Percentiles rank a stretch among this genome's conserved stretches.
These are phyloP conservation scores for Tubosaeta sp. DNA, from an alignment of 768 basidiomycete genomes.

Conservation along the genomic window DNA sequence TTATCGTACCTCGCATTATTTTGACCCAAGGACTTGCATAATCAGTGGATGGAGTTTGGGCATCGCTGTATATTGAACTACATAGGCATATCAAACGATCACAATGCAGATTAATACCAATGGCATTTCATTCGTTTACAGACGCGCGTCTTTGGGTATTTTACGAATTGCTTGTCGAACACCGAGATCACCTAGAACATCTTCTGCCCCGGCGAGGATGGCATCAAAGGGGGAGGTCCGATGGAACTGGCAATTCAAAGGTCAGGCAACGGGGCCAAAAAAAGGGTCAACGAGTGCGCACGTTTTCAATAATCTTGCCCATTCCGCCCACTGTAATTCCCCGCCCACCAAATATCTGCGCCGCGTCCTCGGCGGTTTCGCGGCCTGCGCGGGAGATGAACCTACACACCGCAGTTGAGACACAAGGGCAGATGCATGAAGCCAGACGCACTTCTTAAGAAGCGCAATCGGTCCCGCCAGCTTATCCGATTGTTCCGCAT, in stretches of 20 bases:
- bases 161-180: constrained; percentile 70
- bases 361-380: constrained; percentile 61
- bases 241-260: constrained; percentile 51
- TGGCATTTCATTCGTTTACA: constrained; percentile 28
- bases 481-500: constrained; percentile 77
- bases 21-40: background rate
- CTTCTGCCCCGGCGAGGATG: constrained; percentile 77
- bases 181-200: constrained; percentile 69
- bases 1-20: constrained; percentile 9
- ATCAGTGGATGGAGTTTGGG: background rate
- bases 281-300: constrained; percentile 30
- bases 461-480: constrained; percentile 88
- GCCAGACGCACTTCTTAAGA: constrained; percentile 69
- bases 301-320: constrained; percentile 82
- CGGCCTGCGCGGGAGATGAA: constrained; percentile 57
- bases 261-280: too few relatives aligned
- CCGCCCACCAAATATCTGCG: constrained; percentile 86
- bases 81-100: background rate
- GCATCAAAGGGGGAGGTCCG: constrained; percentile 82
- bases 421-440: background rate
- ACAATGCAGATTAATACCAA: background rate
- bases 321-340: constrained; percentile 84
- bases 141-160: constrained; percentile 51
- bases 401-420: constrained; percentile 33
- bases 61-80: constrained; percentile 7